Evolutionary conservation across 192 early-diverging fungal genomes (phyloP), one percentile per base, ranked within the genome.

Genomic region (Entomortierella beljakovae): DNA sequence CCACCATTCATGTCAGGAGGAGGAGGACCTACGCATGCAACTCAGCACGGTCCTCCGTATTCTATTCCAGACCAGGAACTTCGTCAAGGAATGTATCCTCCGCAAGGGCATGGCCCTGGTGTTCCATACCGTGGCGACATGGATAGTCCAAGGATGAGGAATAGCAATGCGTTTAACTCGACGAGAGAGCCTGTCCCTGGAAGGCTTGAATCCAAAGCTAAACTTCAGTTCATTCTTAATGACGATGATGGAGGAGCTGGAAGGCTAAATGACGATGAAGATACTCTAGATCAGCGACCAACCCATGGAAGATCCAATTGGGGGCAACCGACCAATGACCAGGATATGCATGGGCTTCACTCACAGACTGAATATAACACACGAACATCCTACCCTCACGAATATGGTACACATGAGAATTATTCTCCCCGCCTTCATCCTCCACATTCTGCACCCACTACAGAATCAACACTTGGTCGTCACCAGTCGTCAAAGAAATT

Each of bases 161-260:
- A 46, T n/a, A 70, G 48, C 33, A 61, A 34, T 50, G 6, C 46
- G 22, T 56, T 50, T 4, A 29, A 33, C 1, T 1, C 37, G 6
- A n/a, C 18, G n/a, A 61, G 35, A 15, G 62, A 74, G 22, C 13
- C 57, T 6, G 34, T 42, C 1, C 57, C 61, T 13, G 22, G 34
- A 6, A 64, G 52, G 34, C 62, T 62, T 5, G 75, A 70, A 38
- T 70, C 65, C 13, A 79, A 79, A 38, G 50, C 75, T 0, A 64
- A 61, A 5, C 57, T 79, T 6, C 75, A 79, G 51, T 79, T 79
- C 26, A 79, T 79, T 48, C 23, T 79, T 9, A 79, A 79, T 34
- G 75, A 79, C 23, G 75, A 79, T 1, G 42, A 58, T 10, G 25
- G 66, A 0, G 57, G 68, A 15, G 67, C 75, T 29, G 75, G 70